Evolutionary conservation across 805 yeast species (phyloP).

Genomic region (Metschnikowia hibisci): DNA sequence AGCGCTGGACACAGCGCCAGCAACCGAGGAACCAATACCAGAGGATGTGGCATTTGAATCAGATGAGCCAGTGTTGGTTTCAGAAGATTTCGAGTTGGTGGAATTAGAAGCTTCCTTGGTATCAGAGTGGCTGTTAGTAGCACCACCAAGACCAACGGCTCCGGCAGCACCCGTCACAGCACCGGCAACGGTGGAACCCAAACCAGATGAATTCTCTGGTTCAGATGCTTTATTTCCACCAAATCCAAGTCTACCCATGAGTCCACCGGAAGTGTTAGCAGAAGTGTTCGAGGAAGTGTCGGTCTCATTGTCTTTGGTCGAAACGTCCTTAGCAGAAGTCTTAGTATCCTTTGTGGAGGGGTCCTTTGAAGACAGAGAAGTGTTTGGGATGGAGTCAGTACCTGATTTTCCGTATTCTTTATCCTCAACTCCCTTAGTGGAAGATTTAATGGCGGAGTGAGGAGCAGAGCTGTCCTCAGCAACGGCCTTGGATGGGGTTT

Average conservation of each 20-base stretch:
- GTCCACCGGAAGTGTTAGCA: slow-evolving; percentile 9
- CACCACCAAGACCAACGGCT: slow-evolving; percentile 13
- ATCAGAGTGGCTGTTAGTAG: background rate
- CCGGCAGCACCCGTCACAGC: slow-evolving; percentile 20
- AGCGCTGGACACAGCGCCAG: slow-evolving; percentile 21
- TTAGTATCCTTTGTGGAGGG: too few species aligned
- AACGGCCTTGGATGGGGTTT: slow-evolving; percentile 1
- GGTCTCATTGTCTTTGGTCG: background rate
- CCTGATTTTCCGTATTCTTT: background rate
- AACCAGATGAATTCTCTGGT: slow-evolving; percentile 1
- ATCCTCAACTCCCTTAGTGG: background rate
- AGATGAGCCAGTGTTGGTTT: background rate
- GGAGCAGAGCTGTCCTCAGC: background rate
- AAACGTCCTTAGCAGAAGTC: too few species aligned
- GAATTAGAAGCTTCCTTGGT: background rate
- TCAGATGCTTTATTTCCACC: slow-evolving; percentile 2
- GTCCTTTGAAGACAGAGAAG: background rate
- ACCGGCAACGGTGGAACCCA: slow-evolving; percentile 17
- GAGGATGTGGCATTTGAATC: slow-evolving; percentile 1
- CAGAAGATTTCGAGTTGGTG: background rate
- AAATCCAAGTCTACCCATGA: slow-evolving; percentile 10
- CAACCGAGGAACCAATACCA: slow-evolving; percentile 12
- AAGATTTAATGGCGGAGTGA: slow-evolving; percentile 3
- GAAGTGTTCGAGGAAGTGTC: background rate
- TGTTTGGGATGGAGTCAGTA: background rate